Percentiles rank a stretch among this genome's conserved stretches.
phyloP scores from a whole-genome alignment of 352 stramenopile genomes.

The Pseudoperonospora humuli region DNA sequence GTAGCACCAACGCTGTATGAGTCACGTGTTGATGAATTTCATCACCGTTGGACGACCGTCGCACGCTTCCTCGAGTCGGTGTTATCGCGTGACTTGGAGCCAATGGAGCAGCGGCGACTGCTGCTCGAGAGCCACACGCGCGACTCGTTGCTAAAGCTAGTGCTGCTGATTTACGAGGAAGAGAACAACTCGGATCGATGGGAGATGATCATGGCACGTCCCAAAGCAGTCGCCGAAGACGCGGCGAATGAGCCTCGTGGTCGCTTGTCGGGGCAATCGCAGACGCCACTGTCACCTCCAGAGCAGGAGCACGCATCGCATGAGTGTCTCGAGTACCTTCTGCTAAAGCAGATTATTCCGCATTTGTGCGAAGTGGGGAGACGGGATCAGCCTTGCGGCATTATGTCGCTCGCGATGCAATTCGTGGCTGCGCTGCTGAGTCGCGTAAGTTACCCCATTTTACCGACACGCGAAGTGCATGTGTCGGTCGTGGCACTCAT shows the following conservation, averaged over 20 bases:
- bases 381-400: constrained; percentile 61
- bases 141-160: constrained; percentile 78
- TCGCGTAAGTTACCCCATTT: constrained; percentile 75
- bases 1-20: constrained; percentile 77
- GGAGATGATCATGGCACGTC: constrained; percentile 43
- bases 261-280: constrained; percentile 14
- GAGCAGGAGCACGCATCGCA: constrained; percentile 28
- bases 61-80: constrained; percentile 72
- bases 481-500: constrained; percentile 77
- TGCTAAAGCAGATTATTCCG: constrained; percentile 79
- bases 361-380: constrained; percentile 67
- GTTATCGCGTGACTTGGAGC: constrained; percentile 52
- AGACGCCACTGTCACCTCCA: constrained; percentile 13
- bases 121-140: constrained; percentile 74
- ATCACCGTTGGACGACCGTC: constrained; percentile 75
- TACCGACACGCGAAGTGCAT: constrained; percentile 75
- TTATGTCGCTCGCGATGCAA: constrained; percentile 82
- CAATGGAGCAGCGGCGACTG: constrained; percentile 61
- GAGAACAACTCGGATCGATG: constrained; percentile 67
- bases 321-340: constrained; percentile 76
- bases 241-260: constrained; percentile 6
- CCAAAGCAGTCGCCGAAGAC: constrained; percentile 19
- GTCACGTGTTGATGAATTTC: constrained; percentile 77
- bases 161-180: constrained; percentile 81
- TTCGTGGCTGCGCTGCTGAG: constrained; percentile 76